A percentile compares a stretch with the other conserved stretches of the same genome.
Conservation (phyloP, 2,329 filamentous ascomycete genomes). For the Clarireedia sp. region DNA sequence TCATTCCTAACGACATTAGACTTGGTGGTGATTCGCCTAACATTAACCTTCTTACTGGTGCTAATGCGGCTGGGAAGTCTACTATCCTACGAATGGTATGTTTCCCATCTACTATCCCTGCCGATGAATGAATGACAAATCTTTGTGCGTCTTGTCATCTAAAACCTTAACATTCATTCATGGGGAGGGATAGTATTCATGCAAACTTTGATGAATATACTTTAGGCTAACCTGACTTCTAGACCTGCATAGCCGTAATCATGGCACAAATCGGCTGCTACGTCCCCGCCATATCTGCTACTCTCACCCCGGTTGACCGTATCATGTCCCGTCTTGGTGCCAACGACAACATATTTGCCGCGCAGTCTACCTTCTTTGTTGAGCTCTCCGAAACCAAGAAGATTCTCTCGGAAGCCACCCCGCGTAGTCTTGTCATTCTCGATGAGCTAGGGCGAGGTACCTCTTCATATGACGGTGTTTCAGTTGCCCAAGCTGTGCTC, state of each 20-base stretch:
- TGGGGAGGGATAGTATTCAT: too few species aligned
- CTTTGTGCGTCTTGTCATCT: too few species aligned
- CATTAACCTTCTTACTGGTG: constrained; percentile 86
- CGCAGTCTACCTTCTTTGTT: constrained; percentile 97
- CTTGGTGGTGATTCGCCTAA: constrained; percentile 76
- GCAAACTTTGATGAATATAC: neutral
- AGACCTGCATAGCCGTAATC: constrained; percentile 93
- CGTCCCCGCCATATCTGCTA: constrained; percentile 74
- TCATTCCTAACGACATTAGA: constrained; percentile 90
- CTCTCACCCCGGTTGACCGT: constrained; percentile 82
- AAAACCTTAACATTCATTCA: too few species aligned
- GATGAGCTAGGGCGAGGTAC: constrained; percentile 95
- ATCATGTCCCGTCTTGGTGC: constrained; percentile 98
- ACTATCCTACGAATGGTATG: constrained; percentile 88
- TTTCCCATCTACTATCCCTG: constrained; percentile 12
- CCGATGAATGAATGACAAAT: too few species aligned
- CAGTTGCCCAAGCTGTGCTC: constrained; percentile 93
- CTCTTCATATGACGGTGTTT: constrained; percentile 90
- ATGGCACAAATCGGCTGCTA: constrained; percentile 96
- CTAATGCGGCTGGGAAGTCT: constrained; percentile 95
- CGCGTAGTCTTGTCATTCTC: constrained; percentile 88
- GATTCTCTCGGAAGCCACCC: constrained; percentile 88
- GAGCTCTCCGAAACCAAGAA: constrained; percentile 97
- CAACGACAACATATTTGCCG: constrained; percentile 98
- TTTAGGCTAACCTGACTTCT: constrained; percentile 14